phyloP scores from a whole-genome alignment of 1,139 yeast species.

The Geotrichum bryndzae region DNA sequence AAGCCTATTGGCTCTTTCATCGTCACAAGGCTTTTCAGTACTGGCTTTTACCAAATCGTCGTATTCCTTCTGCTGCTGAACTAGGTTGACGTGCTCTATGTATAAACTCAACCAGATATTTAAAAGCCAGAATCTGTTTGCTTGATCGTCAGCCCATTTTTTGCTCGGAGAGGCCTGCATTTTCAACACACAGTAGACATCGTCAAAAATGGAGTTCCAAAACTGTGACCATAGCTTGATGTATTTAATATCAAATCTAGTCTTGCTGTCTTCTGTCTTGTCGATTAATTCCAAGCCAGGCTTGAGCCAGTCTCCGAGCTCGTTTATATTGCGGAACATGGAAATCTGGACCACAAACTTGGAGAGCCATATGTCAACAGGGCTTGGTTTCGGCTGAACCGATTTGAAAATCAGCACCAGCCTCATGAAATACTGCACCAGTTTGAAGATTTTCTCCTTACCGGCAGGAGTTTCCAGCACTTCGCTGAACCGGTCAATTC shows the following conservation, averaged over 20 bases:
- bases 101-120: constrained; percentile 26
- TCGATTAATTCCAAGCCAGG: constrained; percentile 13
- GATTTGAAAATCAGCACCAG: constrained; percentile 19
- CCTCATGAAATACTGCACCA: constrained; percentile 30
- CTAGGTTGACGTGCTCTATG: constrained; percentile 18
- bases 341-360: constrained; percentile 22
- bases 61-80: constrained; percentile 1
- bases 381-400: constrained; percentile 11
- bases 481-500: neutral
- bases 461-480: neutral
- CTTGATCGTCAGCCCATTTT: constrained; percentile 26
- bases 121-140: constrained; percentile 28
- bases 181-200: constrained; percentile 28
- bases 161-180: constrained; percentile 26
- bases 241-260: neutral
- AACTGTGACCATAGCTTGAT: constrained; percentile 25
- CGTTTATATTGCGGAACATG: constrained; percentile 31
- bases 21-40: neutral
- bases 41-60: neutral
- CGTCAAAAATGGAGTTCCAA: constrained; percentile 31
- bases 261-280: neutral
- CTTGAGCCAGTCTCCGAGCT: constrained; percentile 33
- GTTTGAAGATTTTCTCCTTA: constrained; percentile 20
- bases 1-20: neutral
- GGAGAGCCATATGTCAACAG: constrained; percentile 17